A percentile compares a stretch with the other conserved stretches of the same genome.
phyloP scores from a whole-genome alignment of 2,329 filamentous ascomycete genomes.

The Paramyrothecium sp. region DNA sequence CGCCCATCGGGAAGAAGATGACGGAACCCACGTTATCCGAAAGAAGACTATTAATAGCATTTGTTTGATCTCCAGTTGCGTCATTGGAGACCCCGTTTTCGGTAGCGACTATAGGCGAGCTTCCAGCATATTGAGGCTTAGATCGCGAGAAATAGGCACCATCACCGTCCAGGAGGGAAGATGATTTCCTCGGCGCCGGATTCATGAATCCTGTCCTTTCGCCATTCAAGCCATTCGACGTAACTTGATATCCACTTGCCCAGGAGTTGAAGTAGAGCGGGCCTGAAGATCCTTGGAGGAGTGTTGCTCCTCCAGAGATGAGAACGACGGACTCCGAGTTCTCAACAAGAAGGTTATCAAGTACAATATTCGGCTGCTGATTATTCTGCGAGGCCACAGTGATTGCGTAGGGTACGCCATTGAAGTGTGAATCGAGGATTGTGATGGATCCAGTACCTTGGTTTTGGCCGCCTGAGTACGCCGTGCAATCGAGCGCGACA shows the following conservation, averaged over 20 bases:
- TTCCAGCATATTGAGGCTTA: constrained; percentile 36
- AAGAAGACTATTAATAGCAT: constrained; percentile 19
- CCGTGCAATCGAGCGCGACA: constrained; percentile 56
- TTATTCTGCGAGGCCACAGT: not conserved
- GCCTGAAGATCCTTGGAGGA: constrained; percentile 10
- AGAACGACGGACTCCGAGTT: constrained; percentile 10
- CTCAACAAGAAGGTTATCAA: constrained; percentile 14
- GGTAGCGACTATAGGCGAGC: constrained; percentile 35
- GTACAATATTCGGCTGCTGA: constrained; percentile 11
- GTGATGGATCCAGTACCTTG: constrained; percentile 67
- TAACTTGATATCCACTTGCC: constrained; percentile 1
- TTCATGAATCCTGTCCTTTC: too few species aligned
- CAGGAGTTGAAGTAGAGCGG: constrained; percentile 4
- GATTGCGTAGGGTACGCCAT: constrained; percentile 13
- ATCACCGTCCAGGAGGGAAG: constrained; percentile 6
- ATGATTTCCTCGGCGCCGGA: not conserved
- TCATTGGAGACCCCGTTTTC: constrained; percentile 33
- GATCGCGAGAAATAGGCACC: constrained; percentile 17
- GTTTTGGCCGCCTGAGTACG: constrained; percentile 46
- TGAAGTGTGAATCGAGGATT: constrained; percentile 57
- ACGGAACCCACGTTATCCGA: not conserved
- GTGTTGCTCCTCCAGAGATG: constrained; percentile 9
- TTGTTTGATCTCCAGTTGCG: constrained; percentile 27
- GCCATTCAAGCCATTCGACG: not conserved
- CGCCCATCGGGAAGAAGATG: constrained; percentile 21